Evolutionary conservation across 2,329 filamentous ascomycete species (phyloP).

Genomic region (Phoma sp.): DNA sequence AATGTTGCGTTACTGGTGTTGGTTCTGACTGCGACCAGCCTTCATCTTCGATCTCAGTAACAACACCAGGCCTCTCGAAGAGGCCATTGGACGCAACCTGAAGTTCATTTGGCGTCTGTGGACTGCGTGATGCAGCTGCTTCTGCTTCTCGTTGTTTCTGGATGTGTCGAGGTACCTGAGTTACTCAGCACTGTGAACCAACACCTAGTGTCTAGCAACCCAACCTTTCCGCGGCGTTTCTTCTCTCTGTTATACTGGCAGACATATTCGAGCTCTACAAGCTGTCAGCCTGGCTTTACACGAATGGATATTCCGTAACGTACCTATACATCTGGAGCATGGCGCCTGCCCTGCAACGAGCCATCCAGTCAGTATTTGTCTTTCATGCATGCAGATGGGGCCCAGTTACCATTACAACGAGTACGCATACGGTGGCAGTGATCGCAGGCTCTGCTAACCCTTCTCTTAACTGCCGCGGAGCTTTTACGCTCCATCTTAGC

Average conservation of each 20-base stretch:
- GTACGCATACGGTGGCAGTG: conserved; percentile 95
- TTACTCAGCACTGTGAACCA: conserved; percentile 18
- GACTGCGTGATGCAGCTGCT: conserved; percentile 34
- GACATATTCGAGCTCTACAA: conserved; percentile 78
- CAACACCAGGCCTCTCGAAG: conserved; percentile 37
- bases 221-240: conserved; percentile 90
- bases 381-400: neutral
- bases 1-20: conserved; percentile 46
- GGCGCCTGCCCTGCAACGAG: conserved; percentile 69
- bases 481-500: conserved; percentile 43
- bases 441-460: conserved; percentile 92
- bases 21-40: conserved; percentile 47
- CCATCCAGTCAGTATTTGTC: conserved; percentile 6
- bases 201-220: neutral
- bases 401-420: conserved; percentile 74
- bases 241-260: conserved; percentile 92
- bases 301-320: conserved; percentile 42
- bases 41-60: conserved; percentile 47
- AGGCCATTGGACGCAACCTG: conserved; percentile 30
- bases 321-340: conserved; percentile 90
- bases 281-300: conserved; percentile 20
- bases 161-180: conserved; percentile 47
- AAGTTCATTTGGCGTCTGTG: conserved; percentile 38
- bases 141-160: conserved; percentile 49
- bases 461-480: conserved; percentile 74